These are phyloP conservation scores for Taiozyma sp. DNA, from an alignment of 1,139 yeast genomes.

Conservation along the genomic window DNA sequence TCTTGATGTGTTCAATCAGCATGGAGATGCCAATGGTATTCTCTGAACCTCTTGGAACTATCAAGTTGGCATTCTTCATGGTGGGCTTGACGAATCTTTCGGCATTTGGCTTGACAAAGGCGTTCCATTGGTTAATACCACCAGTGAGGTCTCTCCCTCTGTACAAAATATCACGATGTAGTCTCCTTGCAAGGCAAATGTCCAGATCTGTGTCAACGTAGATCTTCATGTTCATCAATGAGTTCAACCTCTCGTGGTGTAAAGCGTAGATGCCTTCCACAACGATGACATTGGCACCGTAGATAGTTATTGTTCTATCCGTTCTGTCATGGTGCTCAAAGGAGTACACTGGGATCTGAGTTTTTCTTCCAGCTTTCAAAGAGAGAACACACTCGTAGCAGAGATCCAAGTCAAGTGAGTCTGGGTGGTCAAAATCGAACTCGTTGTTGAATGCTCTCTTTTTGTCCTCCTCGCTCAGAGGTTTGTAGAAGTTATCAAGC, in stretches of 20 bases:
- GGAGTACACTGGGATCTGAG: constrained; percentile 83
- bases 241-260: constrained; percentile 63
- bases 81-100: constrained; percentile 74
- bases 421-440: constrained; percentile 85
- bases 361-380: constrained; percentile 57
- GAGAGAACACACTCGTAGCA: constrained; percentile 58
- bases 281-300: constrained; percentile 92
- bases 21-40: constrained; percentile 75
- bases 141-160: constrained; percentile 84
- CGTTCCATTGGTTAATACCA: constrained; percentile 84
- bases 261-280: constrained; percentile 90
- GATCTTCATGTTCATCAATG: constrained; percentile 78
- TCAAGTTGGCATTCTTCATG: constrained; percentile 74
- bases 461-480: constrained; percentile 58
- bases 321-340: constrained; percentile 73
- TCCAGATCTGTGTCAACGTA: constrained; percentile 95
- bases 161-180: constrained; percentile 79
- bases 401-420: constrained; percentile 73
- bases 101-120: constrained; percentile 89
- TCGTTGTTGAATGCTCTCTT: constrained; percentile 60
- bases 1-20: constrained; percentile 74
- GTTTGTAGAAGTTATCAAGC: constrained; percentile 86
- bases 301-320: constrained; percentile 64
- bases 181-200: constrained; percentile 81
- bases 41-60: constrained; percentile 86